These are phyloP conservation scores for Penicillium alfredii DNA, from an alignment of 495 filamentous ascomycete species.

Conservation along the genomic window DNA sequence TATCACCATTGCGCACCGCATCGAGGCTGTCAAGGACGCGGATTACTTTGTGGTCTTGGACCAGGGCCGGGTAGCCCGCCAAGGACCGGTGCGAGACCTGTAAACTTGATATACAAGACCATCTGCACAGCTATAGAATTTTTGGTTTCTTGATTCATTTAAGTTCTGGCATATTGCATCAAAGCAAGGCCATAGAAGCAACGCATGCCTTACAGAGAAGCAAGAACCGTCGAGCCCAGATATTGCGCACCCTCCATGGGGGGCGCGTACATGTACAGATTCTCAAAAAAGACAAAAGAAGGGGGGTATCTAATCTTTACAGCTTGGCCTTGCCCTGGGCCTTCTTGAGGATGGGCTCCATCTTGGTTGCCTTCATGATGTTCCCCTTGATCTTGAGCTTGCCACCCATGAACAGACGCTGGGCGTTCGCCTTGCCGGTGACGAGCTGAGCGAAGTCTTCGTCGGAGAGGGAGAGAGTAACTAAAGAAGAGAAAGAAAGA, in stretches of 20 bases:
- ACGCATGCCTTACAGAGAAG: no score
- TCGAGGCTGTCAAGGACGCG: constrained; percentile 73
- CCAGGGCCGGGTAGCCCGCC: constrained; percentile 47
- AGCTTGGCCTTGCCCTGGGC: constrained; percentile 82
- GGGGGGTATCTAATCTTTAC: constrained; percentile 46
- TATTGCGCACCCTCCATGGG: constrained; percentile 19
- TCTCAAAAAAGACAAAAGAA: constrained; percentile 7
- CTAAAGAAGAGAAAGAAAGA: constrained; percentile 36
- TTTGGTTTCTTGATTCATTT: constrained; percentile 27
- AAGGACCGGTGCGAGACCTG: constrained; percentile 31
- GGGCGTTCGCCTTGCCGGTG: constrained; percentile 84
- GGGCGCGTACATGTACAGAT: constrained; percentile 3
- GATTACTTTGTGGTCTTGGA: constrained; percentile 68
- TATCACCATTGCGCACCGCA: constrained; percentile 78
- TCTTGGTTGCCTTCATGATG: constrained; percentile 98
- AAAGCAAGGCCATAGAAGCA: no score
- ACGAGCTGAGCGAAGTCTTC: constrained; percentile 79
- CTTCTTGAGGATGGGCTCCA: constrained; percentile 90
- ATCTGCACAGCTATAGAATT: constrained; percentile 48
- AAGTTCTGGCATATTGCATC: background rate
- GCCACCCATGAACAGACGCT: constrained; percentile 92
- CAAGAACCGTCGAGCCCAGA: constrained; percentile 57
- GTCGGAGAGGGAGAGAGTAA: constrained; percentile 79
- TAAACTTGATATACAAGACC: constrained; percentile 9
- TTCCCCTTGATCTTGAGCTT: constrained; percentile 98